Percentiles rank a stretch among this genome's conserved stretches.
phyloP scores from a whole-genome alignment of 176 grass and related monocot species.

The Carex parvula region DNA sequence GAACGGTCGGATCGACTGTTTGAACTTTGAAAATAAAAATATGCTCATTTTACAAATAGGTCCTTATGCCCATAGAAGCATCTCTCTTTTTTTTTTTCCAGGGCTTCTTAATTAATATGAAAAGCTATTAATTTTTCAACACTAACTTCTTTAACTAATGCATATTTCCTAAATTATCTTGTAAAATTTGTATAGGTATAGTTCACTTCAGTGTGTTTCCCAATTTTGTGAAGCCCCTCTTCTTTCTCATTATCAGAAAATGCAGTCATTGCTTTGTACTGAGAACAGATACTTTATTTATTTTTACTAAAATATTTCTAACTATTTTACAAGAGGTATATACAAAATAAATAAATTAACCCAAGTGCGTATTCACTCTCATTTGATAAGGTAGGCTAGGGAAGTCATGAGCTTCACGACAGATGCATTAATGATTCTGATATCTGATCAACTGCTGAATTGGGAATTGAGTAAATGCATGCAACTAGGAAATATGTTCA shows the following conservation, averaged over 20 bases:
- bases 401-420: conserved; percentile 3
- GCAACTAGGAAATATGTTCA: background rate
- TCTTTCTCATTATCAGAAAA: background rate
- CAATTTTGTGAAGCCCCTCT: background rate
- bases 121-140: background rate
- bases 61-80: no score
- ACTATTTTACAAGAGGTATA: background rate
- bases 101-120: background rate
- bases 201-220: background rate
- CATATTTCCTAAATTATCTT: background rate
- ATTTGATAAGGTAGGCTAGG: conserved; percentile 15
- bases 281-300: background rate
- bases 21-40: no score
- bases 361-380: background rate
- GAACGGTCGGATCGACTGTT: no score
- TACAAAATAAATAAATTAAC: background rate
- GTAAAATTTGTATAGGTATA: background rate
- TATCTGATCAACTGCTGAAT: background rate
- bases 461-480: background rate
- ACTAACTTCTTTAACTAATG: background rate
- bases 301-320: background rate
- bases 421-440: conserved; percentile 22
- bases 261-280: background rate
- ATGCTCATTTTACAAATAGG: no score
- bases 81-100: background rate